Conservation (phyloP, 2,329 filamentous ascomycete species). For the Fonsecaea nubica region DNA sequence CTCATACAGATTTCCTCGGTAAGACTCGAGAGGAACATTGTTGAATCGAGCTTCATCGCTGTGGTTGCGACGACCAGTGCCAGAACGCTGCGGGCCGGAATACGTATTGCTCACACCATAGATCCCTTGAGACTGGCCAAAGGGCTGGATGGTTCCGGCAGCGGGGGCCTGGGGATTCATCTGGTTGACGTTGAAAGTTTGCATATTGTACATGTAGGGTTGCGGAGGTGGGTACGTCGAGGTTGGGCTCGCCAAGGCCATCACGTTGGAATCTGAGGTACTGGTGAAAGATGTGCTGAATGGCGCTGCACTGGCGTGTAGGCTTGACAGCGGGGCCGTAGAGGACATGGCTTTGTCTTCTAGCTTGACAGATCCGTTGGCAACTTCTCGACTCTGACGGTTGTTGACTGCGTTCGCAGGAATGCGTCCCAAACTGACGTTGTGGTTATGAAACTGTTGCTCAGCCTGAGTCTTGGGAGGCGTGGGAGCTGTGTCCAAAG, state of each 20-base stretch:
- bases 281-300: constrained; percentile 71
- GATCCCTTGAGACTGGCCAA: constrained; percentile 59
- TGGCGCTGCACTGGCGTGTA: constrained; percentile 79
- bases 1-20: constrained; percentile 82
- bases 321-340: constrained; percentile 38
- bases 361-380: constrained; percentile 41
- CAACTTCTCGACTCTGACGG: constrained; percentile 75
- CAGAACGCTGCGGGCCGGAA: constrained; percentile 66
- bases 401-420: constrained; percentile 69
- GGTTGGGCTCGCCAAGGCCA: constrained; percentile 45
- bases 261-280: constrained; percentile 45
- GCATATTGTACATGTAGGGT: constrained; percentile 53
- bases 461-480: constrained; percentile 66
- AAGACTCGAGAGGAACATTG: constrained; percentile 80
- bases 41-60: constrained; percentile 71
- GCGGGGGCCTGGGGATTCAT: constrained; percentile 35
- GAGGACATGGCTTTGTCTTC: constrained; percentile 34
- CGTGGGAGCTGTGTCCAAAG: constrained; percentile 51
- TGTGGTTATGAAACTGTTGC: constrained; percentile 72
- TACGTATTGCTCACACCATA: constrained; percentile 63
- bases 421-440: constrained; percentile 80
- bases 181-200: constrained; percentile 41
- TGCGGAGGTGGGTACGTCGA: constrained; percentile 53
- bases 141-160: constrained; percentile 50
- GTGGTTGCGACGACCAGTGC: constrained; percentile 70